Evolutionary conservation across 208 protist genomes (phyloP).

Genomic region (Trypanosoma brucei): DNA sequence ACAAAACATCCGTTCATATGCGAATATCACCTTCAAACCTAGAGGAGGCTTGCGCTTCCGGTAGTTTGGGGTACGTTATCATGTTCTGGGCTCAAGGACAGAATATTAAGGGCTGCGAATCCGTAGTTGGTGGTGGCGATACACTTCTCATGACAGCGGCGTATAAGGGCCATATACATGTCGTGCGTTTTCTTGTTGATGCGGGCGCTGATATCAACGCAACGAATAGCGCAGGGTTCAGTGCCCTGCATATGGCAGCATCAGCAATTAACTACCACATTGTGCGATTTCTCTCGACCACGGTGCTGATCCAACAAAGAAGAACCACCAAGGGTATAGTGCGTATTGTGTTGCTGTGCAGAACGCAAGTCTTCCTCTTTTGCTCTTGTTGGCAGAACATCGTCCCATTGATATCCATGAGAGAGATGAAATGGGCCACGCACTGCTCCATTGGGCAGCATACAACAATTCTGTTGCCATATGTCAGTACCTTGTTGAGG

Average conservation of each 20-base stretch:
- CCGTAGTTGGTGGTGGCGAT: constrained; percentile 47
- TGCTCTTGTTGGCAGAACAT: constrained; percentile 59
- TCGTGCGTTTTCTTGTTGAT: constrained; percentile 74
- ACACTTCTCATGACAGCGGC: constrained; percentile 74
- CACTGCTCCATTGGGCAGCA: constrained; percentile 74
- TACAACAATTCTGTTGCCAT: constrained; percentile 53
- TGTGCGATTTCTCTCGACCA: constrained; percentile 59
- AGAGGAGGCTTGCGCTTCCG: constrained; percentile 63
- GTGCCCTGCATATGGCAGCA: constrained; percentile 60
- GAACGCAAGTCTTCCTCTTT: constrained; percentile 34
- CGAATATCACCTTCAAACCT: constrained; percentile 30
- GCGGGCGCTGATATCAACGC: constrained; percentile 38
- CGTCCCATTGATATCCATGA: constrained; percentile 30
- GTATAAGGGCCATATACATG: constrained; percentile 42
- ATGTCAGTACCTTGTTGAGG: constrained; percentile 70
- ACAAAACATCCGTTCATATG: neutral
- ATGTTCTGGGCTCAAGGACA: constrained; percentile 51
- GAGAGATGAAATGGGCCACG: constrained; percentile 57
- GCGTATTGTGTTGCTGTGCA: constrained; percentile 64
- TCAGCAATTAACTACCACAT: constrained; percentile 38
- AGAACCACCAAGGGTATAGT: constrained; percentile 56
- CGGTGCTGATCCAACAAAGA: constrained; percentile 45
- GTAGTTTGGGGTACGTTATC: constrained; percentile 48
- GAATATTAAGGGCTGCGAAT: constrained; percentile 25
- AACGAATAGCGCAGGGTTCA: constrained; percentile 51